These are phyloP conservation scores for Setomelanomma holmii DNA, from an alignment of 2,329 filamentous ascomycete genomes.

Conservation along the genomic window DNA sequence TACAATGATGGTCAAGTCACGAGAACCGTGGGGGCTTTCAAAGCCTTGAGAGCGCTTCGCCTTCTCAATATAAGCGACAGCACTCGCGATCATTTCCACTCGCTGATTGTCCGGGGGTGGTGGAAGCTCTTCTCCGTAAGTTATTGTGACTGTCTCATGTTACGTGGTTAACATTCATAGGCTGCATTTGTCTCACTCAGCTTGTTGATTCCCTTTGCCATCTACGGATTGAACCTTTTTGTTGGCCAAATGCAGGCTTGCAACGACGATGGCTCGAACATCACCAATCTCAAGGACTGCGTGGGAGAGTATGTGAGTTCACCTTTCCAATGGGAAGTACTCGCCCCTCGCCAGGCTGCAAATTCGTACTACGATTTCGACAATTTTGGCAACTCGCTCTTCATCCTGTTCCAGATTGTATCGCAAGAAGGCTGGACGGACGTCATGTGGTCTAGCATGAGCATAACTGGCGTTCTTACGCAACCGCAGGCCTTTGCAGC, in stretches of 20 bases:
- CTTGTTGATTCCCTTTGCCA: conserved; percentile 92
- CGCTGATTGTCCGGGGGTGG: conserved; percentile 89
- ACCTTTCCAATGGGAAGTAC: conserved; percentile 83
- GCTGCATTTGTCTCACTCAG: conserved; percentile 94
- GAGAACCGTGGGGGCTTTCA: conserved; percentile 93
- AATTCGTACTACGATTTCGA: conserved; percentile 94
- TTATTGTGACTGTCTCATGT: conserved; percentile 15
- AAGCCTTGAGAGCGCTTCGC: conserved; percentile 88
- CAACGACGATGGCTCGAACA: conserved; percentile 71
- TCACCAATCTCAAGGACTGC: conserved; percentile 73
- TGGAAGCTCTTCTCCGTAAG: conserved; percentile 89
- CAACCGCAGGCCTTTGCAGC: conserved; percentile 75
- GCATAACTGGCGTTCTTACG: conserved; percentile 75
- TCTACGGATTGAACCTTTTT: conserved; percentile 94
- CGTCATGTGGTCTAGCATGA: conserved; percentile 84
- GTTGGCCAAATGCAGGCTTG: conserved; percentile 80
- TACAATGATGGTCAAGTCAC: conserved; percentile 84
- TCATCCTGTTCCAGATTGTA: conserved; percentile 98
- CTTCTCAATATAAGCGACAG: conserved; percentile 96
- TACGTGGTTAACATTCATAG: conserved; percentile 37
- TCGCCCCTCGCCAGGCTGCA: conserved; percentile 79
- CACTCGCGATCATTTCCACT: conserved; percentile 94
- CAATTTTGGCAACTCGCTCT: conserved; percentile 89
- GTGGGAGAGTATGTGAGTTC: conserved; percentile 80
- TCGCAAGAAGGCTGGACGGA: conserved; percentile 98